Evolutionary conservation across 495 filamentous ascomycete genomes (phyloP).

Genomic region (Hyaloscypha variabilis): DNA sequence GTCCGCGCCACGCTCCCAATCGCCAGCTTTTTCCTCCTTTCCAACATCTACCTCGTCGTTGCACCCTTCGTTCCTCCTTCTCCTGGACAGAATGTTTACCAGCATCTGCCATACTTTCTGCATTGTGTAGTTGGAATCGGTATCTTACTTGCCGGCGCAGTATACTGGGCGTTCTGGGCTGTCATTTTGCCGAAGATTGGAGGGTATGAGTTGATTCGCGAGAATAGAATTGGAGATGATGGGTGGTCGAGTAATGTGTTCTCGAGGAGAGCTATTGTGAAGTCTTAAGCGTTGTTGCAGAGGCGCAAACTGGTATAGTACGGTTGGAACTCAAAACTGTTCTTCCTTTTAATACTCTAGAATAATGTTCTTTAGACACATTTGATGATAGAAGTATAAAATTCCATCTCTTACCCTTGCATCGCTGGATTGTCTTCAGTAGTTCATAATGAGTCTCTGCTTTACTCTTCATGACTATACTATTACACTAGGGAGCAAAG

Average conservation of each 20-base stretch:
- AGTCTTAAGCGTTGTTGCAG: too few species aligned
- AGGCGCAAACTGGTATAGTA: too few species aligned
- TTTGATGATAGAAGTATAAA: too few species aligned
- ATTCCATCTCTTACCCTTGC: too few species aligned
- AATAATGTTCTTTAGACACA: too few species aligned
- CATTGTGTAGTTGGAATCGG: conserved; percentile 40
- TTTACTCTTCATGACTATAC: too few species aligned
- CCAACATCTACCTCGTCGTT: conserved; percentile 40
- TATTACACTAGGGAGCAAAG: too few species aligned
- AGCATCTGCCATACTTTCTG: conserved; percentile 44
- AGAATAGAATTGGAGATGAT: conserved; percentile 16
- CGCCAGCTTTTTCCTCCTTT: conserved; percentile 39
- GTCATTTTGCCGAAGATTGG: conserved; percentile 35
- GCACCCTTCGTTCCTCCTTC: conserved; percentile 43
- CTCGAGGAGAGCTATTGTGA: too few species aligned
- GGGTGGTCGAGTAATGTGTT: conserved; percentile 20
- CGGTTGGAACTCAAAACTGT: too few species aligned
- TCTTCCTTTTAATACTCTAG: too few species aligned
- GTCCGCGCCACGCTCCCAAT: conserved; percentile 65
- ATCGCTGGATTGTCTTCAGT: too few species aligned
- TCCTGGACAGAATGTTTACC: conserved; percentile 37
- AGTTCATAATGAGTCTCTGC: too few species aligned
- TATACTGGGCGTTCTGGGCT: conserved; percentile 42
- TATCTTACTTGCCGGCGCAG: conserved; percentile 32
- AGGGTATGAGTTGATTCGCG: conserved; percentile 22